A percentile compares a stretch with the other conserved stretches of the same genome.
These are phyloP conservation scores for Nannochloropsis oceanica DNA, from an alignment of 108 stramenopile species.

Conservation along the genomic window DNA sequence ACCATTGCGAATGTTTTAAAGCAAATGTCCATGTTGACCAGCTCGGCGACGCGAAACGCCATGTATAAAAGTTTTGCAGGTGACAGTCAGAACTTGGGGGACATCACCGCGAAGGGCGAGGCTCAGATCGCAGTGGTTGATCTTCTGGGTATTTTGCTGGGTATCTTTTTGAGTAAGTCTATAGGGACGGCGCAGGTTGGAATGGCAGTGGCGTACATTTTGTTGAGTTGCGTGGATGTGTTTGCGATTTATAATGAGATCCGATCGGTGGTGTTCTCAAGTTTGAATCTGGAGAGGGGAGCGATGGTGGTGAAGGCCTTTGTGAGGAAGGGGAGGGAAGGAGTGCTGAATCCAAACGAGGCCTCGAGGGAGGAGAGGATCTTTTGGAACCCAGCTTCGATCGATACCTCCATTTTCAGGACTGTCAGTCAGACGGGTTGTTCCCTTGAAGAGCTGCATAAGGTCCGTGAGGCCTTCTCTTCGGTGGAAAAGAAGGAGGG, in stretches of 20 bases:
- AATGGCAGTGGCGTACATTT: slow-evolving; percentile 40
- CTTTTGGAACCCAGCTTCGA: background rate
- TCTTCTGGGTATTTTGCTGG: slow-evolving; percentile 61
- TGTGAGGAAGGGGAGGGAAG: background rate
- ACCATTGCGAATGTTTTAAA: slow-evolving; percentile 72
- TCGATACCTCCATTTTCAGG: background rate
- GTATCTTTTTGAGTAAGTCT: slow-evolving; percentile 49
- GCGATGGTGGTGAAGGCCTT: slow-evolving; percentile 37
- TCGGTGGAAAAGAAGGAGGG: too few relatives aligned
- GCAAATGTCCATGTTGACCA: slow-evolving; percentile 70
- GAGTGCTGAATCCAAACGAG: slow-evolving; percentile 11
- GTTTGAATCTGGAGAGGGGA: slow-evolving; percentile 72
- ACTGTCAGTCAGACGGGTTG: background rate
- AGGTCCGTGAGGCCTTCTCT: background rate
- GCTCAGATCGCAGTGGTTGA: slow-evolving; percentile 88
- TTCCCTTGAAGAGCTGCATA: background rate
- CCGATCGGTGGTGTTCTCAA: slow-evolving; percentile 55
- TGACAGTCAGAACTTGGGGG: slow-evolving; percentile 70
- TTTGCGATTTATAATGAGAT: slow-evolving; percentile 72
- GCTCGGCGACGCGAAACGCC: slow-evolving; percentile 66
- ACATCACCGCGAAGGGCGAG: slow-evolving; percentile 89
- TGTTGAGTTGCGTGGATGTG: slow-evolving; percentile 59
- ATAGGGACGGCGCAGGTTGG: slow-evolving; percentile 9
- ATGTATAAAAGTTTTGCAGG: slow-evolving; percentile 70
- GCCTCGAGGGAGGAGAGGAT: slow-evolving; percentile 1